A percentile compares a stretch with the other conserved stretches of the same genome.
These are phyloP conservation scores for Microthlaspi erraticum DNA, from an alignment of 345 rosid species.

Conservation along the genomic window DNA sequence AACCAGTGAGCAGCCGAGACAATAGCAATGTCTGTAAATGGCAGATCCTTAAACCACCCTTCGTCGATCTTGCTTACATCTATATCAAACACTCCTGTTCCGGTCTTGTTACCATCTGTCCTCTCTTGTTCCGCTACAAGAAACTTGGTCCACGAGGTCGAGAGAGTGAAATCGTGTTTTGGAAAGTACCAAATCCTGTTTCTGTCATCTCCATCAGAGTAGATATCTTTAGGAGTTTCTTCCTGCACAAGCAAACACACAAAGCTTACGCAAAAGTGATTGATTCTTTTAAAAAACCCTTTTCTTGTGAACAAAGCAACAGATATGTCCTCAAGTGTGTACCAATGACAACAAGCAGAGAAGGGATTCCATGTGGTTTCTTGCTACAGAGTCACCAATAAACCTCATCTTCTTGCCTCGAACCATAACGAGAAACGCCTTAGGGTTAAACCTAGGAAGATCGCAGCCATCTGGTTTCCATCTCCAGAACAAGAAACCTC, in stretches of 20 bases:
- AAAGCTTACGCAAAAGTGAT: neutral
- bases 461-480: conserved; percentile 84
- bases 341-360: conserved; percentile 85
- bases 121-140: conserved; percentile 62
- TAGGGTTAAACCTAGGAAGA: conserved; percentile 68
- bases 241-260: conserved; percentile 50
- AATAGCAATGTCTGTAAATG: conserved; percentile 55
- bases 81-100: conserved; percentile 54
- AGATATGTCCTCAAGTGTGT: neutral
- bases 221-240: conserved; percentile 60
- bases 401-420: conserved; percentile 78
- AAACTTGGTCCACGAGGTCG: conserved; percentile 67
- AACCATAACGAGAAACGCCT: conserved; percentile 55
- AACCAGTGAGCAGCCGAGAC: conserved; percentile 82
- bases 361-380: conserved; percentile 89
- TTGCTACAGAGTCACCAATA: conserved; percentile 86
- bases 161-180: conserved; percentile 66
- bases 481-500: conserved; percentile 79
- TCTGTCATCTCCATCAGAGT: conserved; percentile 62
- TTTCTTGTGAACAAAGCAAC: conserved; percentile 36
- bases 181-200: conserved; percentile 75
- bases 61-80: conserved; percentile 55
- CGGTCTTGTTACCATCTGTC: conserved; percentile 49
- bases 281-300: neutral
- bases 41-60: conserved; percentile 53